Evolutionary conservation across 345 rosid species (phyloP), one percentile per base, ranked within the genome.

Genomic region (Carallia brachiata): DNA sequence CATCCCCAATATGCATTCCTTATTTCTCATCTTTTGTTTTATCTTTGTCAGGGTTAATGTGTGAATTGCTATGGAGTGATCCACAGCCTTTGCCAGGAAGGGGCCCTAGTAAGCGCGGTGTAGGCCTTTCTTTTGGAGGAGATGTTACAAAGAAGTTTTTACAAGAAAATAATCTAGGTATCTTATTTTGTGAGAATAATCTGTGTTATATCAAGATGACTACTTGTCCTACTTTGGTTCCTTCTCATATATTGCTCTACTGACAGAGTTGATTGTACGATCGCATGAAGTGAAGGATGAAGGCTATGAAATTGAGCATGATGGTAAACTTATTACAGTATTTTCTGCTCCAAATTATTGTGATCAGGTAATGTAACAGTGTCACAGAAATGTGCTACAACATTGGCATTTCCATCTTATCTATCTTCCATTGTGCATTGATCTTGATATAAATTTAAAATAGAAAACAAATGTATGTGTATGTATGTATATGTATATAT

Each of bases 321-420:
- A 90, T 30, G 99, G 98, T 55, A 95, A 95, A 79, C 96, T 95
- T 57, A 90, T 95, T 61, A 95, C 99, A 0, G 97, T 95, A 61
- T 95, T 95, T 75, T 95, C 99, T 57, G 99, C 99, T 0, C 99
- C 99, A 82, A 95, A 95, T 74, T 95, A 95, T 73, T 95, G 99
- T 82, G 97, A 95, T 73, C 97, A 92, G 99, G 97, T 95, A 84
- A 80, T 60, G 10, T 31, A 36, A 27, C 6, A 52, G 12, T 52
- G 55, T 52, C 19, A 52, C n/a, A 19, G 1, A 52, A 19, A 23
- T 23, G 23, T 23, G 23, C 23, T 23, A 23, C 23, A 23, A 5
- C 6, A 52, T 52, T 19, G 17, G 55, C 55, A 52, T 10, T 13
- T 32, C 2, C 34, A 32, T 52, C 19, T 52, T 19, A 17, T 17